Evolutionary conservation across 108 stramenopile species (phyloP), one percentile per base, ranked within the genome.

Genomic region (Parietichytrium sp.): DNA sequence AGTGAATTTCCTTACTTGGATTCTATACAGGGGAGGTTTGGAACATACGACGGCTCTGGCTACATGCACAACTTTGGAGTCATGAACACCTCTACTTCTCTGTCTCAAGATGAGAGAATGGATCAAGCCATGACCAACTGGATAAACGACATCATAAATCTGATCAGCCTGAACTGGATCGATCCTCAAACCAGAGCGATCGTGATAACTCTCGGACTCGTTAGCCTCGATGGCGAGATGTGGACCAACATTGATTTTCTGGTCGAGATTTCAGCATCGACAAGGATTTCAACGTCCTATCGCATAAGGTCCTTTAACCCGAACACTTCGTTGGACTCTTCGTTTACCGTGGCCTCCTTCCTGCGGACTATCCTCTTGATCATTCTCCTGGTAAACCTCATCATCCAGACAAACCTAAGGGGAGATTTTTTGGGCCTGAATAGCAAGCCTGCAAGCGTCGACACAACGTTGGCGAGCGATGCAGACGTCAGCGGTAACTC

Each of bases 221-320:
- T 72, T 27, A 72, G 45, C 25, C 61, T 42, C 29, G 45, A 72
- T 27, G 29, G 36, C 15, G 45, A 72, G 8, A 13, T 72, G 38
- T 72, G 45, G 38, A 72, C 61, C 4, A 72, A 72, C 20, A 33
- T 72, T 0, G 38, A 72, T 33, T 45, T 72, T 42, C 8, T 45
- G 38, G 36, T 72, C 33, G 61, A 72, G 61, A 12, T 72, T 10
- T 16, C 61, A n/a, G 61, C n/a, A n/a, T n/a, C n/a, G n/a, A n/a
- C n/a, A n/a, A n/a, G n/a, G n/a, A n/a, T n/a, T n/a, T n/a, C n/a
- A n/a, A n/a, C n/a, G n/a, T n/a, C n/a, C n/a, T n/a, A n/a, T n/a
- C n/a, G n/a, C n/a, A n/a, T n/a, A n/a, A n/a, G n/a, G n/a, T n/a
- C n/a, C n/a, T n/a, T n/a, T n/a, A n/a, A n/a, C n/a, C n/a, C n/a